Evolutionary conservation across 345 rosid genomes (phyloP).

Genomic region (Camelina neglecta): DNA sequence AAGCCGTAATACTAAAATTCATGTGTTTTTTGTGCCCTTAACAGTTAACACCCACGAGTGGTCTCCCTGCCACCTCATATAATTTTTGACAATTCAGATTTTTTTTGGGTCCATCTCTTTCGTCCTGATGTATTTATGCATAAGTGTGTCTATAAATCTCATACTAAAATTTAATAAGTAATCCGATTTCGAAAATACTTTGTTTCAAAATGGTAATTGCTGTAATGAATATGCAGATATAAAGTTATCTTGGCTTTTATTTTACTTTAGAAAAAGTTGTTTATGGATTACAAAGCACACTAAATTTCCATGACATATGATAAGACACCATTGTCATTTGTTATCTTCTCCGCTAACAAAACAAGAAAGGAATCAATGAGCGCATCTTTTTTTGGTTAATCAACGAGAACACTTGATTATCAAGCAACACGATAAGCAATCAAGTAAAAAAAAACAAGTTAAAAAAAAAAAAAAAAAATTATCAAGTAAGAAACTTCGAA

Average conservation of each 20-base stretch:
- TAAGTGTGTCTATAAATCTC: background rate
- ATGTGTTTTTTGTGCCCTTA: background rate
- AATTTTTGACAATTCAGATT: background rate
- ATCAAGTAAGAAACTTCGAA: background rate
- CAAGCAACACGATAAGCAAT: background rate
- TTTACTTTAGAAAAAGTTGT: background rate
- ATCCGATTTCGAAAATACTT: background rate
- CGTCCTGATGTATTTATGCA: background rate
- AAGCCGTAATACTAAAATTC: background rate
- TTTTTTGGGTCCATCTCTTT: slow-evolving; percentile 19
- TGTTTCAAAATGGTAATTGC: background rate
- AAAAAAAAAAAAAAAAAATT: too few species aligned
- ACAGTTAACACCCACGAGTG: background rate
- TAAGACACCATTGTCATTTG: slow-evolving; percentile 16
- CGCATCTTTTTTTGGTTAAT: background rate
- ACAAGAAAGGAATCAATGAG: background rate
- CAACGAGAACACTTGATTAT: slow-evolving; percentile 3
- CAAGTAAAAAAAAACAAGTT: background rate
- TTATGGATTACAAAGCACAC: background rate
- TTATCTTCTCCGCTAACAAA: background rate
- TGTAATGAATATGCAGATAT: background rate
- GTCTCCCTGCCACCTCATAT: background rate
- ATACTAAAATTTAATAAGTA: background rate
- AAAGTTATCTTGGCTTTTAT: background rate
- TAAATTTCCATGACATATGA: slow-evolving; percentile 7